Evolutionary conservation across 129 eudicot genomes (phyloP), one percentile per base, ranked within the genome.

Genomic region (Silybum marianum): DNA sequence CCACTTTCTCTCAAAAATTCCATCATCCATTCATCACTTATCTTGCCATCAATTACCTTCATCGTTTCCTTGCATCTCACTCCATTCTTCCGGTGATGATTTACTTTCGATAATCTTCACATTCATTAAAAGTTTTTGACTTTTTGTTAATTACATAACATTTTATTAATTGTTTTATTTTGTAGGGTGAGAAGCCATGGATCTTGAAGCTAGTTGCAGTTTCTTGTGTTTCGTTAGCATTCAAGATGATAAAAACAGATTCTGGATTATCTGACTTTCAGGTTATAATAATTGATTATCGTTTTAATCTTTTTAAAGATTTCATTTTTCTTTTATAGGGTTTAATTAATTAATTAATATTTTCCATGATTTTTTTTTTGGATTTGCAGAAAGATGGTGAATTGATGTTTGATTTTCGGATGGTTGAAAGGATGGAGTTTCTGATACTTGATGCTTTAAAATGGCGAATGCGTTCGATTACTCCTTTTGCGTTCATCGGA

Each of bases 401-500:
- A 22, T 72, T 73, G 3, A 77, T 80, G 30, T 80, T 90, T 68
- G 91, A 90, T 81, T 63, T 76, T 14, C 26, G 73, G 30, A 78
- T 89, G 3, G 75, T 90, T 4, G 62, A 83, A 36, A 66, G 89
- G 22, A 90, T 90, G 91, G 93, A 90, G 83, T 73, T 87, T 74
- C 12, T 90, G 69, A 85, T 90, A 4, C 87, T 87, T 39, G 91
- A 86, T 63, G 89, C 89, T 51, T 79, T 90, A 12, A 77, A 90
- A 75, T 90, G 93, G 93, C 82, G 93, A 69, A 85, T 85, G 90
- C 86, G 93, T 21, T 85, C 93, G 1, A 73, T 85, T 8, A 90
- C 87, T 65, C 93, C 93, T 0, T 90, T 90, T 36, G 83, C 83
- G 9, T 90, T 90, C 80, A n/a, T 71, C 22, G 21, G 46, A 66